phyloP scores from a whole-genome alignment of 2,329 filamentous ascomycete species.

The Parascedosporium putredinis region DNA sequence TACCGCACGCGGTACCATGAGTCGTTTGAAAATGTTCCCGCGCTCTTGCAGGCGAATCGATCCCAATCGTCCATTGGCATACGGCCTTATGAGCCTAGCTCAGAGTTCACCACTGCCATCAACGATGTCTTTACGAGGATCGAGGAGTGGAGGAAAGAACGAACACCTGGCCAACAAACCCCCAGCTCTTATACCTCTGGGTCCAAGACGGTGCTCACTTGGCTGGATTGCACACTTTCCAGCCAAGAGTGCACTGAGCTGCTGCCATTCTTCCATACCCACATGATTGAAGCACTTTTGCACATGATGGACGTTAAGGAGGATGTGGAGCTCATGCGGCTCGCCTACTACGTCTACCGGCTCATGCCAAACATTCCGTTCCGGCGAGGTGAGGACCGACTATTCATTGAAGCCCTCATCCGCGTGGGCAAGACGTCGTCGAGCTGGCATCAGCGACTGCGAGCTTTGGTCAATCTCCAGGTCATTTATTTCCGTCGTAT shows the following conservation, averaged over 20 bases:
- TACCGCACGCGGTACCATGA: constrained; percentile 91
- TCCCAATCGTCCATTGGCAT: constrained; percentile 71
- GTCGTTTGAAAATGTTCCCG: constrained; percentile 70
- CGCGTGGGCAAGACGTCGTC: constrained; percentile 73
- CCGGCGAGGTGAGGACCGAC: constrained; percentile 70
- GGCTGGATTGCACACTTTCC: constrained; percentile 84
- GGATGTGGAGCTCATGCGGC: constrained; percentile 85
- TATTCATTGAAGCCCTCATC: constrained; percentile 78
- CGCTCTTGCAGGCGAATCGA: constrained; percentile 70
- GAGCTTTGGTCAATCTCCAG: constrained; percentile 96
- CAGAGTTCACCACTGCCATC: constrained; percentile 64
- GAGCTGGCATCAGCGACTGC: constrained; percentile 91
- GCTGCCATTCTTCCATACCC: constrained; percentile 78
- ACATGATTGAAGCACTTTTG: constrained; percentile 83
- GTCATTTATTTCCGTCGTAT: constrained; percentile 96
- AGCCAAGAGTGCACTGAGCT: constrained; percentile 90
- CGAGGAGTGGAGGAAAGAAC: constrained; percentile 78
- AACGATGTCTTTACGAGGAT: constrained; percentile 66
- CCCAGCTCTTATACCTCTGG: constrained; percentile 91
- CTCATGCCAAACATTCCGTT: constrained; percentile 94
- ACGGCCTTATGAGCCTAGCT: constrained; percentile 68
- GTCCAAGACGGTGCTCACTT: constrained; percentile 89
- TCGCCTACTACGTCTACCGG: constrained; percentile 94
- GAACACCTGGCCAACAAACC: constrained; percentile 79
- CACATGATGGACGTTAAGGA: constrained; percentile 99